phyloP scores from a whole-genome alignment of 228 moss, liverwort and hornwort species.

The Sphagnum fallax region DNA sequence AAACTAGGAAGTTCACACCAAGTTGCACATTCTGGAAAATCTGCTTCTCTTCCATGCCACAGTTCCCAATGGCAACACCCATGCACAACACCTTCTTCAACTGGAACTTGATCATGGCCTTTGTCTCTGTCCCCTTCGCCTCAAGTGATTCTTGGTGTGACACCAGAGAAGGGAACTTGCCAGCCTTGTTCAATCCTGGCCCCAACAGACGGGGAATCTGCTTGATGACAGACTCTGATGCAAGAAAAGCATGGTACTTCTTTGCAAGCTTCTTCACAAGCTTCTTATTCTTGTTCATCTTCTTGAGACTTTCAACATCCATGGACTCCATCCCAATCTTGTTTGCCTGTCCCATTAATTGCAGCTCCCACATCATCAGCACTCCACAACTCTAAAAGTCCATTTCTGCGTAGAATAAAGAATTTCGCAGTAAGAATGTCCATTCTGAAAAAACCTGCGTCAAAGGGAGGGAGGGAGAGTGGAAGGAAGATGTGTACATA shows the following conservation, averaged over 20 bases:
- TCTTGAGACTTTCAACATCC: slow-evolving; percentile 53
- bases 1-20: slow-evolving; percentile 62
- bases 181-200: slow-evolving; percentile 56
- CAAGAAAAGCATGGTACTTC: slow-evolving; percentile 53
- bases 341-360: slow-evolving; percentile 17
- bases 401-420: neutral
- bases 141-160: slow-evolving; percentile 56
- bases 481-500: neutral
- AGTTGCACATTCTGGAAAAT: slow-evolving; percentile 54
- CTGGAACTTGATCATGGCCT: slow-evolving; percentile 64
- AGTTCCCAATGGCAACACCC: slow-evolving; percentile 53
- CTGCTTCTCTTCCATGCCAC: slow-evolving; percentile 58
- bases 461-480: neutral
- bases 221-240: slow-evolving; percentile 55
- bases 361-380: neutral
- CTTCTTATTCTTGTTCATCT: slow-evolving; percentile 68
- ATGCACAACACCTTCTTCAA: slow-evolving; percentile 51
- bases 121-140: slow-evolving; percentile 43
- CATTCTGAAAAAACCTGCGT: too few relatives aligned
- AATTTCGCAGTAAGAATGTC: too few relatives aligned
- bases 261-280: slow-evolving; percentile 44
- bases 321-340: slow-evolving; percentile 46
- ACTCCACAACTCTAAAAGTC: neutral
- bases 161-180: slow-evolving; percentile 54
- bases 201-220: slow-evolving; percentile 54